Base-by-base conservation (phyloP, 345 rosid species). In the Bruguiera parviflora region DNA sequence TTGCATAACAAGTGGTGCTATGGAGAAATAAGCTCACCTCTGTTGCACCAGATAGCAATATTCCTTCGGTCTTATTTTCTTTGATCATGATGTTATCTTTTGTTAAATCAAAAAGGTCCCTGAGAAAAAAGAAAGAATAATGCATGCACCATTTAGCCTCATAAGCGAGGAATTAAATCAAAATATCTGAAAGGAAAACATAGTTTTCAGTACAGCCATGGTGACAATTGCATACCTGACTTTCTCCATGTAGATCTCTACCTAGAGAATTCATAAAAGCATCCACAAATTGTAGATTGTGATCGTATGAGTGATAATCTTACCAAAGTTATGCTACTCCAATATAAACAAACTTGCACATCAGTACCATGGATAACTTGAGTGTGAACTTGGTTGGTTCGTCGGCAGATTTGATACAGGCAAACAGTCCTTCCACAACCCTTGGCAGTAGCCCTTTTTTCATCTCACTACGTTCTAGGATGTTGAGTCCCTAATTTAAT, bases 241-340 rank as follows among this genome's bases (percentile, higher is more conserved):
- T 87, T 85, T 91, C 86, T 91, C 98, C 98, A 93, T 86, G 80
- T 93, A 93, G 76, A 93, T 91, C 80, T 91, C 98, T 8, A 93
- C 97, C 97, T 91, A 59, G 28, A 79, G 27, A 63, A 67, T 58
- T 64, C 51, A 72, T 13, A 61, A 51, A 57, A 70, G 47, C 18
- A 24, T 24, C 65, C n/a, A 63, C 52, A 58, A 59, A 53, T 53
- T 53, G 25, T 58, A 67, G 5, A 55, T 32, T 46, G 35, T 43
- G 49, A 43, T 4, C 0, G 19, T 13, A 15, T 47, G 51, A 61
- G 28, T 16, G 39, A 57, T 55, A 66, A 68, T 67, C 20, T 21
- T 21, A 29, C 51, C 39, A 52, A 56, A 22, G 61, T 32, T 46
- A 61, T 4, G n/a, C 24, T 55, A 37, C 58, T 6, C 21, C 58